phyloP scores from a whole-genome alignment of 2,329 filamentous ascomycete genomes.

The Neofusicoccum umdonicola region DNA sequence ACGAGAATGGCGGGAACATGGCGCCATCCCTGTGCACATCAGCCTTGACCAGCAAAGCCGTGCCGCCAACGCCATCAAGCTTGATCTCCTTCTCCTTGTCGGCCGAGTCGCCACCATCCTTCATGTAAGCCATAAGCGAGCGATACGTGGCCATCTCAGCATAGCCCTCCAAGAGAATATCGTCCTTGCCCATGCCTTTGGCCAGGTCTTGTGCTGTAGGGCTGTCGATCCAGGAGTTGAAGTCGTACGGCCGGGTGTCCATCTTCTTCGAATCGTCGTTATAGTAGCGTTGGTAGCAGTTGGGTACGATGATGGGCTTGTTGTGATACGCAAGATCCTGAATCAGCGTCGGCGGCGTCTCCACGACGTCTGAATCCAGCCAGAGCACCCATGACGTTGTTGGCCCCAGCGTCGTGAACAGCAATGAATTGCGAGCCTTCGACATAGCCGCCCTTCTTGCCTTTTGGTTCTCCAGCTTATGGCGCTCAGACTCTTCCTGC shows the following conservation, averaged over 20 bases:
- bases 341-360: slow-evolving; percentile 80
- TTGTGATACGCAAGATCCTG: slow-evolving; percentile 87
- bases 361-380: slow-evolving; percentile 89
- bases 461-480: slow-evolving; percentile 91
- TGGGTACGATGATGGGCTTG: slow-evolving; percentile 88
- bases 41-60: slow-evolving; percentile 88
- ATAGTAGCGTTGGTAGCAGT: slow-evolving; percentile 85
- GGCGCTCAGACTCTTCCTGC: slow-evolving; percentile 83
- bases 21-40: slow-evolving; percentile 96
- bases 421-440: slow-evolving; percentile 85
- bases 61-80: slow-evolving; percentile 91
- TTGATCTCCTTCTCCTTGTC: slow-evolving; percentile 64
- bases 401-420: slow-evolving; percentile 92
- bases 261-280: slow-evolving; percentile 67
- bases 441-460: slow-evolving; percentile 84
- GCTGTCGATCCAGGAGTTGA: slow-evolving; percentile 96
- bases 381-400: slow-evolving; percentile 94
- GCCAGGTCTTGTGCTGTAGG: slow-evolving; percentile 73
- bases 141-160: slow-evolving; percentile 89
- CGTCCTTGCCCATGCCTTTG: slow-evolving; percentile 79
- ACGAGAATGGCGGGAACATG: slow-evolving; percentile 96
- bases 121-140: slow-evolving; percentile 84
- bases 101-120: slow-evolving; percentile 41
- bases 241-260: slow-evolving; percentile 86
- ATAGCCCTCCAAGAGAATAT: slow-evolving; percentile 92